These are phyloP conservation scores for Lactarius hatsudake DNA, from an alignment of 768 basidiomycete genomes.

Conservation along the genomic window DNA sequence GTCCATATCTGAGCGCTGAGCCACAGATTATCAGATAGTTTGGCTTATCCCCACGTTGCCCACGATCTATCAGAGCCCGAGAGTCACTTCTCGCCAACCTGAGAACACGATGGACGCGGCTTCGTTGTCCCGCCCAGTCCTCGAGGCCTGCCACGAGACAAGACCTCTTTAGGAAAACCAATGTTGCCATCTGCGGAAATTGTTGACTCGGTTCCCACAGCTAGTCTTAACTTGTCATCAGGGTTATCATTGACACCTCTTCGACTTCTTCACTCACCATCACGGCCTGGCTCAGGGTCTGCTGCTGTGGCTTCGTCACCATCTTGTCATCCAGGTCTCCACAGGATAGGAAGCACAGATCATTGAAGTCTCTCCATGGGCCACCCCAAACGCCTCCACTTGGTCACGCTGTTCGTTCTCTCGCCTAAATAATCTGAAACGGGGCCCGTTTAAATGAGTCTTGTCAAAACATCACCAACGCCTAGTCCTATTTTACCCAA, in stretches of 20 bases:
- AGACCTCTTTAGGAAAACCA: conserved; percentile 8
- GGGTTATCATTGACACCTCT: background rate
- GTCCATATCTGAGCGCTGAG: background rate
- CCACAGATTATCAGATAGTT: background rate
- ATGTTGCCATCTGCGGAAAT: conserved; percentile 18
- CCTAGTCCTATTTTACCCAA: background rate
- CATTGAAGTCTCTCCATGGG: background rate
- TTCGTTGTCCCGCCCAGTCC: background rate
- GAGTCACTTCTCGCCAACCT: background rate
- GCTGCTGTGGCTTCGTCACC: background rate
- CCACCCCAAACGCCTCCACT: background rate
- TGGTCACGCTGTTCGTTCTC: background rate
- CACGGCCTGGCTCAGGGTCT: background rate
- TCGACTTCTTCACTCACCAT: background rate
- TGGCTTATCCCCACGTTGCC: background rate
- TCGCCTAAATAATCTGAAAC: conserved; percentile 6
- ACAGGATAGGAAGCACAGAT: background rate
- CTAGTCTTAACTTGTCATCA: background rate
- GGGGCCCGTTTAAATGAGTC: background rate
- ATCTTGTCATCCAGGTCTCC: background rate
- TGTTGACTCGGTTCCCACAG: conserved; percentile 9
- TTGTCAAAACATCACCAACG: conserved; percentile 9
- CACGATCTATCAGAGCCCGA: background rate
- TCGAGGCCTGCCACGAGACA: background rate
- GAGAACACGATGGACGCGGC: background rate